Evolutionary conservation across 306 rosid species (phyloP).

Genomic region (Leucaena leucocephala): DNA sequence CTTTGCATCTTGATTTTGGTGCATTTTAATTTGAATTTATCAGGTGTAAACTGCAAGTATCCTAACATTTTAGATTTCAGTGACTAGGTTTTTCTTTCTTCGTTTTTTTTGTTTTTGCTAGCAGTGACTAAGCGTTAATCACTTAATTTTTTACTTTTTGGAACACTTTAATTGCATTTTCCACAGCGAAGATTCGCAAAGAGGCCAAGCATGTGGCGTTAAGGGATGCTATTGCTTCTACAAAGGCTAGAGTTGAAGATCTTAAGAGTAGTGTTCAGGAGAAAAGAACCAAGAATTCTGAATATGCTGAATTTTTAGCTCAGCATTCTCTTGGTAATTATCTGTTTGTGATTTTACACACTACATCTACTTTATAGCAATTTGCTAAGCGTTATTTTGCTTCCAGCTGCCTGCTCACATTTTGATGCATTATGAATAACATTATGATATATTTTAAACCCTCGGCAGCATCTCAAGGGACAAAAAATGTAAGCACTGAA

Average conservation of each 20-base stretch:
- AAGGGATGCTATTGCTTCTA: constrained; percentile 63
- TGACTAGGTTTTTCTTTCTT: background rate
- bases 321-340: constrained; percentile 60
- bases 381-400: background rate
- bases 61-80: background rate
- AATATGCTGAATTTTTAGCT: constrained; percentile 47
- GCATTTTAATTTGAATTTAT: constrained; percentile 14
- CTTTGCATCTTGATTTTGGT: background rate
- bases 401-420: background rate
- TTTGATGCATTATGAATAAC: background rate
- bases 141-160: background rate
- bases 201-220: constrained; percentile 76
- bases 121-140: background rate
- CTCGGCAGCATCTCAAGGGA: constrained; percentile 61
- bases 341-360: constrained; percentile 3
- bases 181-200: constrained; percentile 72
- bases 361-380: background rate
- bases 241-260: constrained; percentile 55
- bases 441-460: constrained; percentile 16
- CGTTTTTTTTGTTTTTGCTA: background rate
- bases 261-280: constrained; percentile 52
- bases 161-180: constrained; percentile 20
- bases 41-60: background rate
- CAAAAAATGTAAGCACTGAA: constrained; percentile 40
- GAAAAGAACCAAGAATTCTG: constrained; percentile 54